A percentile compares a stretch with the other conserved stretches of the same genome.
Conservation (phyloP, 2,329 filamentous ascomycete genomes). For the Chrysosphaeria jannelii region DNA sequence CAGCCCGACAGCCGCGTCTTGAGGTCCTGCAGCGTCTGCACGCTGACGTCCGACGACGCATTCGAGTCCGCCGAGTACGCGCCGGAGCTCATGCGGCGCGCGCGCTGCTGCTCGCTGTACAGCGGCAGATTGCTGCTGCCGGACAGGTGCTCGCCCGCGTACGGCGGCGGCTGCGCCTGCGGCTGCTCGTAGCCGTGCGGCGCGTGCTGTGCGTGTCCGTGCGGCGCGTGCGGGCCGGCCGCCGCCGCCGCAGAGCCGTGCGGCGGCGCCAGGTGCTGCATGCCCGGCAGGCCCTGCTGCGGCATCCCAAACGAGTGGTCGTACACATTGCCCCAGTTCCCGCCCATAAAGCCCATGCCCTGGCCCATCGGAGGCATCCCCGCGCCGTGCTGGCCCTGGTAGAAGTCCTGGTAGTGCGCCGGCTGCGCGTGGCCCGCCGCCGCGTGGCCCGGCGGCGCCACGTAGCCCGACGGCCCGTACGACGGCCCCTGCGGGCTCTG, state of each 20-base stretch:
- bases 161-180: slow-evolving; percentile 2
- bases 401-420: slow-evolving; percentile 1
- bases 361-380: no score
- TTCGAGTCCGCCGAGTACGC: slow-evolving; percentile 4
- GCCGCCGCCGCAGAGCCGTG: no score
- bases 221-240: slow-evolving; percentile 1
- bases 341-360: no score
- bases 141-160: slow-evolving; percentile 2
- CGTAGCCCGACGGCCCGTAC: no score
- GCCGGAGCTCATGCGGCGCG: slow-evolving; percentile 3
- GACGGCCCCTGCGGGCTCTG: no score
- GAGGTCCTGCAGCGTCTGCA: slow-evolving; percentile 7
- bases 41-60: slow-evolving; percentile 5
- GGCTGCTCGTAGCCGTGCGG: slow-evolving; percentile 1
- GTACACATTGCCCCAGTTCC: slow-evolving; percentile 1
- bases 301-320: slow-evolving; percentile 1
- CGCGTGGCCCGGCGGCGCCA: no score
- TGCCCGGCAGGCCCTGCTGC: slow-evolving; percentile 1
- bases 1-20: slow-evolving; percentile 10
- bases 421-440: slow-evolving; percentile 1
- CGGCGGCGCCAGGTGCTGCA: slow-evolving; percentile 1
- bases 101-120: slow-evolving; percentile 2
- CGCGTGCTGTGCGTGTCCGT: slow-evolving; percentile 1
- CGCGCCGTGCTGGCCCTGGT: no score
- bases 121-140: slow-evolving; percentile 3